These are phyloP conservation scores for Colletotrichum tabaci DNA, from an alignment of 2,329 filamentous ascomycete species.

Conservation along the genomic window DNA sequence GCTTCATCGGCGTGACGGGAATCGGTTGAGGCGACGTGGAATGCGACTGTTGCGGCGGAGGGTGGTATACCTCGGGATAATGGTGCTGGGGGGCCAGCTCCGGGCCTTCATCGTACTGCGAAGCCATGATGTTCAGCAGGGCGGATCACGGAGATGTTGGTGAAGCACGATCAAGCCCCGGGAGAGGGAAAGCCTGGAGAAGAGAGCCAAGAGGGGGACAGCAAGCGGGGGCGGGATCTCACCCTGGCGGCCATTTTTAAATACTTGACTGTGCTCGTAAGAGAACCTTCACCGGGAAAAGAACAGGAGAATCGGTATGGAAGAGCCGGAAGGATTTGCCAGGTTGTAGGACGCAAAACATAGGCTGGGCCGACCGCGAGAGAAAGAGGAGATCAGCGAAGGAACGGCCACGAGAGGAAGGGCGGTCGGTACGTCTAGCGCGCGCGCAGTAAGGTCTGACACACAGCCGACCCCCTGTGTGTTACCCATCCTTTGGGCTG, in stretches of 20 bases:
- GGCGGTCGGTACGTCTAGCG: conserved; percentile 15
- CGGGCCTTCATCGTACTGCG: conserved; percentile 41
- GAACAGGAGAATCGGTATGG: not conserved
- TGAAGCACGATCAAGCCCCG: not conserved
- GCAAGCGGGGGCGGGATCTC: not conserved
- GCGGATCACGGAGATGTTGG: conserved; percentile 3
- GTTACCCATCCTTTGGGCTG: conserved; percentile 34
- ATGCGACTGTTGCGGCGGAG: conserved; percentile 17
- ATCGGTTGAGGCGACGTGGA: conserved; percentile 25
- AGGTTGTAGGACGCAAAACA: conserved; percentile 13
- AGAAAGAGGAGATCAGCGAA: conserved; percentile 17
- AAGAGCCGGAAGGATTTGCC: conserved; percentile 14
- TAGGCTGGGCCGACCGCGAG: conserved; percentile 11
- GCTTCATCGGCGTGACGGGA: conserved; percentile 32
- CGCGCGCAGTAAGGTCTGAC: conserved; percentile 23
- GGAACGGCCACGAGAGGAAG: conserved; percentile 21
- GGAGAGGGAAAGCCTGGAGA: conserved; percentile 13
- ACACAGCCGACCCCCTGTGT: conserved; percentile 8
- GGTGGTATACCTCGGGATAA: conserved; percentile 38
- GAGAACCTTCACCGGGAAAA: not conserved
- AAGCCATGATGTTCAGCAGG: conserved; percentile 19
- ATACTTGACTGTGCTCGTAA: conserved; percentile 30
- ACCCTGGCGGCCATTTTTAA: conserved; percentile 36
- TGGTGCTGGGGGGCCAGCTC: conserved; percentile 36
- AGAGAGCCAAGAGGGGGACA: conserved; percentile 5